A percentile compares a stretch with the other conserved stretches of the same genome.
Conservation (phyloP, 768 basidiomycete genomes). For the Mycena galericulata region DNA sequence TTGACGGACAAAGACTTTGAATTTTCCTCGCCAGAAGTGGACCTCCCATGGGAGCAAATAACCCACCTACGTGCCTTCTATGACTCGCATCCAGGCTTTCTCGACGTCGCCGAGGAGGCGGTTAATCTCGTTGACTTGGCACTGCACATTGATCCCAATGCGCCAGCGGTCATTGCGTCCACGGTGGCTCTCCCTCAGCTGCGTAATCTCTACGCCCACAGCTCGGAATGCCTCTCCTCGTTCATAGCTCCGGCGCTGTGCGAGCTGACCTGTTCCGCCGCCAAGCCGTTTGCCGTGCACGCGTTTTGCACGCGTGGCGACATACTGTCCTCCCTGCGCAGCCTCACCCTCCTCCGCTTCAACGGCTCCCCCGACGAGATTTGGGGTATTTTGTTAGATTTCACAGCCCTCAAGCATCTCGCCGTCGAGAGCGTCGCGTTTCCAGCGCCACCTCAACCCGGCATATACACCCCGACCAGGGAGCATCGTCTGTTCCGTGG, state of each 20-base stretch:
- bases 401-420: conserved; percentile 5
- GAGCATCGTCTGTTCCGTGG: conserved; percentile 8
- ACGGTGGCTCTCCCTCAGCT: conserved; percentile 7
- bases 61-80: conserved; percentile 11
- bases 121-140: conserved; percentile 15
- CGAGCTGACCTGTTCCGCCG: conserved; percentile 9
- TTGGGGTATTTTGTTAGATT: conserved; percentile 3
- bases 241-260: conserved; percentile 4
- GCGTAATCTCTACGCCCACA: conserved; percentile 8
- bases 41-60: conserved; percentile 13
- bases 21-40: conserved; percentile 3
- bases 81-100: conserved; percentile 6
- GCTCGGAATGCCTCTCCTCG: conserved; percentile 9
- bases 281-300: conserved; percentile 2
- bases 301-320: neutral
- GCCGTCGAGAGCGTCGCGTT: conserved; percentile 1
- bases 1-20: conserved; percentile 15
- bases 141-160: conserved; percentile 17
- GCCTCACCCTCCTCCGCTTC: conserved; percentile 11
- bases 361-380: neutral
- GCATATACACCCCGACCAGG: conserved; percentile 3
- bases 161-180: conserved; percentile 2
- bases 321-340: conserved; percentile 13
- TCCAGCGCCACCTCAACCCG: conserved; percentile 1
- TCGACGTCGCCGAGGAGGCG: conserved; percentile 6